These are phyloP conservation scores for Pseudogymnoascus sp. DNA, from an alignment of 2,329 filamentous ascomycete species.

Conservation along the genomic window DNA sequence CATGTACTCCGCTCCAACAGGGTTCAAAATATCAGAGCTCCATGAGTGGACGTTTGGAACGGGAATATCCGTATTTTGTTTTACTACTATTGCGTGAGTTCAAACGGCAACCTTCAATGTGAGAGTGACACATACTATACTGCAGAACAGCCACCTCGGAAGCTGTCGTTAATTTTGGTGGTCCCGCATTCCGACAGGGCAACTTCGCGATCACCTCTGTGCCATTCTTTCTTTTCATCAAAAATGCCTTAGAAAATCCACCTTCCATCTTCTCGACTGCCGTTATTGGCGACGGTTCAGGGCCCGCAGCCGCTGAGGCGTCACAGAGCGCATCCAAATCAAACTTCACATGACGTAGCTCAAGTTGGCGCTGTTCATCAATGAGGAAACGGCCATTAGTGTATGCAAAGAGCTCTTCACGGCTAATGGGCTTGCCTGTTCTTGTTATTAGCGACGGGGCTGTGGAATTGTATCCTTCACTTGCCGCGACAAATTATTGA, in stretches of 20 bases:
- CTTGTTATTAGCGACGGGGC: background rate
- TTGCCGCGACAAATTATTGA: background rate
- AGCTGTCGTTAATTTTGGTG: conserved; percentile 29
- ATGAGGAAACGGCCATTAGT: conserved; percentile 33
- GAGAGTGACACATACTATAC: conserved; percentile 28
- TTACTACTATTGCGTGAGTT: conserved; percentile 3
- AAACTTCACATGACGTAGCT: conserved; percentile 32
- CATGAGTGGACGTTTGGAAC: conserved; percentile 29
- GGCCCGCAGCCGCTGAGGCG: conserved; percentile 30
- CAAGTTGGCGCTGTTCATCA: conserved; percentile 30
- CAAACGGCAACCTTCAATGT: background rate
- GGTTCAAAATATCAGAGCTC: conserved; percentile 16
- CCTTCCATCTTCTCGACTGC: conserved; percentile 37
- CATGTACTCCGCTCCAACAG: conserved; percentile 31
- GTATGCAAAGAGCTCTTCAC: conserved; percentile 18
- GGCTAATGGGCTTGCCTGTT: background rate
- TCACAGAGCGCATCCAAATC: conserved; percentile 33
- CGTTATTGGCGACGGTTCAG: conserved; percentile 28
- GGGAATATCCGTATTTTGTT: conserved; percentile 19
- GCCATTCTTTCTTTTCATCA: conserved; percentile 34
- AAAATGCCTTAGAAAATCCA: conserved; percentile 36
- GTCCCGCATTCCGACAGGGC: conserved; percentile 33
- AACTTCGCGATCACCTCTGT: conserved; percentile 33
- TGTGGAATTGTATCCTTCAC: background rate
- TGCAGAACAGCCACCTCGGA: conserved; percentile 39